phyloP scores from a whole-genome alignment of 768 basidiomycete genomes.

The Tephrocybe sp. region DNA sequence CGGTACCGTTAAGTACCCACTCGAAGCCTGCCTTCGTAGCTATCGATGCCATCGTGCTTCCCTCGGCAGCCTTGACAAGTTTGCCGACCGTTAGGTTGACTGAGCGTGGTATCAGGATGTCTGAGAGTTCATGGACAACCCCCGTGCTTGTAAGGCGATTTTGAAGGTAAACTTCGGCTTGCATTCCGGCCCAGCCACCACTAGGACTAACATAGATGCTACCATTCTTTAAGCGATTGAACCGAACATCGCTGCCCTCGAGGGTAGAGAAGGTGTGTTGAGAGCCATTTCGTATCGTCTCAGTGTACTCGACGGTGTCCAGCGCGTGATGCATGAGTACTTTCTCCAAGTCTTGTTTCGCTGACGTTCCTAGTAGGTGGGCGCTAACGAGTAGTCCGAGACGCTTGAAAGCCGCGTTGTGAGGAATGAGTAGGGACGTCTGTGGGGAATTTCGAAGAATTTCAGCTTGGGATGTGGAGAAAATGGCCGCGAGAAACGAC shows the following conservation, averaged over 20 bases:
- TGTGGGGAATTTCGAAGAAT: slow-evolving; percentile 59
- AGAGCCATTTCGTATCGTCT: slow-evolving; percentile 57
- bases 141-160: slow-evolving; percentile 86
- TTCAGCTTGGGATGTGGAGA: slow-evolving; percentile 81
- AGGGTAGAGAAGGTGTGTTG: slow-evolving; percentile 75
- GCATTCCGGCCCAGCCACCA: slow-evolving; percentile 78
- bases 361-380: slow-evolving; percentile 77
- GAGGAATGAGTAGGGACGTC: slow-evolving; percentile 83
- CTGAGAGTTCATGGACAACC: slow-evolving; percentile 85
- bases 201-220: slow-evolving; percentile 59
- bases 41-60: slow-evolving; percentile 83
- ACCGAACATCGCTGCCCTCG: slow-evolving; percentile 78
- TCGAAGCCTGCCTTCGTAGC: slow-evolving; percentile 82
- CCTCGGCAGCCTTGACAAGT: slow-evolving; percentile 84
- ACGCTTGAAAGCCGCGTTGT: slow-evolving; percentile 83
- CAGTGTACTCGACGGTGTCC: slow-evolving; percentile 69
- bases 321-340: slow-evolving; percentile 89
- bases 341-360: slow-evolving; percentile 75
- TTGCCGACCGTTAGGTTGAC: slow-evolving; percentile 88
- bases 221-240: slow-evolving; percentile 55
- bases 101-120: slow-evolving; percentile 82
- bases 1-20: slow-evolving; percentile 87
- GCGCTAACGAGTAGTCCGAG: slow-evolving; percentile 82
- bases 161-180: slow-evolving; percentile 50
- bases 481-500: slow-evolving; percentile 85